These are phyloP conservation scores for Phyllosticta citribraziliensis DNA, from an alignment of 2,329 filamentous ascomycete species.

Conservation along the genomic window DNA sequence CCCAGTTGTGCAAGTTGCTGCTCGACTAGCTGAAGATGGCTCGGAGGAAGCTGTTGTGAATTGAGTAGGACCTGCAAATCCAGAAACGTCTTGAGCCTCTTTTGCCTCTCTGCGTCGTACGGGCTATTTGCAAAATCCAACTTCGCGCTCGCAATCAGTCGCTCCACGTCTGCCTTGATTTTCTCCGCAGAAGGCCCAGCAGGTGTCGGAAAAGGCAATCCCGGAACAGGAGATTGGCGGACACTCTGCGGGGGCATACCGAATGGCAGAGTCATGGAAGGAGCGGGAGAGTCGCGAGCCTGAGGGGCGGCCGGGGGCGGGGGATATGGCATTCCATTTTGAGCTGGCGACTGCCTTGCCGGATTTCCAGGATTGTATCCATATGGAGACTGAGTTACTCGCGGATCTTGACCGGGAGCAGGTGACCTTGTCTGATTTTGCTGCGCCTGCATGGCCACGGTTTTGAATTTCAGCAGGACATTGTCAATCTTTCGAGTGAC, in stretches of 20 bases:
- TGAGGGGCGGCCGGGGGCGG: conserved; percentile 16
- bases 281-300: conserved; percentile 22
- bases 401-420: conserved; percentile 2
- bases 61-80: conserved; percentile 75
- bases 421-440: conserved; percentile 37
- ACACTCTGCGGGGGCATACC: conserved; percentile 5
- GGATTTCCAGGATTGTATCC: neutral
- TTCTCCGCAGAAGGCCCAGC: conserved; percentile 47
- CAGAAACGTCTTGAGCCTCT: conserved; percentile 72
- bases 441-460: conserved; percentile 50
- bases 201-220: conserved; percentile 17
- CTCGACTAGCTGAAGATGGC: conserved; percentile 76
- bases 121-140: conserved; percentile 66
- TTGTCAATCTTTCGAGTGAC: conserved; percentile 88
- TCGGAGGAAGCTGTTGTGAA: conserved; percentile 64
- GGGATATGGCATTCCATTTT: conserved; percentile 20
- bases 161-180: conserved; percentile 74
- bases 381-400: conserved; percentile 3
- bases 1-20: conserved; percentile 71
- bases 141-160: conserved; percentile 63
- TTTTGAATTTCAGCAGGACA: conserved; percentile 74
- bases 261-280: conserved; percentile 17
- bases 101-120: conserved; percentile 65
- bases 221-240: conserved; percentile 10
- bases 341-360: conserved; percentile 14